Percentiles rank a stretch among this genome's conserved stretches.
Evolutionary conservation across 2,329 filamentous ascomycete genomes (phyloP).

Genomic region (Penicillium sp.): DNA sequence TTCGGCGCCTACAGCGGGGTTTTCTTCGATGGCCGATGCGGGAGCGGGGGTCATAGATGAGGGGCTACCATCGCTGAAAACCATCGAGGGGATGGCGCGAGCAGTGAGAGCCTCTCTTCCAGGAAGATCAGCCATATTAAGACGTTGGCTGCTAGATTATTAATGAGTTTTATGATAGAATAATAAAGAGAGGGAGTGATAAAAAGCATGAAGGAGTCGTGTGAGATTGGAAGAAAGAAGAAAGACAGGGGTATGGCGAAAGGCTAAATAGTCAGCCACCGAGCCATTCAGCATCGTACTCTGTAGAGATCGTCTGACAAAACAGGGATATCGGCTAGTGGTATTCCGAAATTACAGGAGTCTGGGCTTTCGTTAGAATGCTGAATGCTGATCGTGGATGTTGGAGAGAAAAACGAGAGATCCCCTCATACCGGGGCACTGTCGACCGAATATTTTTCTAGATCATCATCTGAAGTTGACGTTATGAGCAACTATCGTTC

Average conservation of each 20-base stretch:
- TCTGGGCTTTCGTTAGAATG: too few species aligned
- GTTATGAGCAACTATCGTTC: neutral
- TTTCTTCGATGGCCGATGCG: neutral
- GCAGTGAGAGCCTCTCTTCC: slow-evolving; percentile 22
- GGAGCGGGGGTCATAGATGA: slow-evolving; percentile 17
- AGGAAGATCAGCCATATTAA: slow-evolving; percentile 16
- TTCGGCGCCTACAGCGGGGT: slow-evolving; percentile 14
- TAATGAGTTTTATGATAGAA: neutral
- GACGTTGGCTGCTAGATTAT: neutral
- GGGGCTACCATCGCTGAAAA: slow-evolving; percentile 22
- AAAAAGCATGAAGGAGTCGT: too few species aligned
- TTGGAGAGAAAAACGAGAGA: neutral
- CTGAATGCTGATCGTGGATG: too few species aligned
- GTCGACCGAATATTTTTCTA: neutral
- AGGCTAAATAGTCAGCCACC: neutral
- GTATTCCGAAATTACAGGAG: neutral
- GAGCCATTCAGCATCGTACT: neutral
- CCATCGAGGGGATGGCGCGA: slow-evolving; percentile 21
- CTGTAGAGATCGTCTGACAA: neutral
- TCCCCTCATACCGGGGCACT: neutral
- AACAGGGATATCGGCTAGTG: neutral
- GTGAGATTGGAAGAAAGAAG: too few species aligned
- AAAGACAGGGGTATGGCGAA: neutral
- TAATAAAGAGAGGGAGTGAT: neutral
- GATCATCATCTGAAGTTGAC: neutral